Evolutionary conservation across 768 basidiomycete species (phyloP), one percentile per base, ranked within the genome.

Genomic region (Lactifluus volemus): DNA sequence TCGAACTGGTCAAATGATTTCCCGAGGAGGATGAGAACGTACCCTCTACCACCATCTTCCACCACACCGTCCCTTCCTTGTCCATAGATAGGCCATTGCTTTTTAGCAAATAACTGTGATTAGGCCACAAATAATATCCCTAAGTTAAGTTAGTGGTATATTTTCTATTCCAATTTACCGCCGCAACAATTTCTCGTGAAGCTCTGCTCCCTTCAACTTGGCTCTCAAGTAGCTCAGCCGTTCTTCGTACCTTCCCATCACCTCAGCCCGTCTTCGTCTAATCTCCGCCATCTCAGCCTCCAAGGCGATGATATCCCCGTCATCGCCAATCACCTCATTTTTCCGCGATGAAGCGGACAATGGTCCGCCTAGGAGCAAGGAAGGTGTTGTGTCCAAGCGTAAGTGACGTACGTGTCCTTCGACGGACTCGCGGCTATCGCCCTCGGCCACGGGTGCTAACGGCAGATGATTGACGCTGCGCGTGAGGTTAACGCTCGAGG

Each of bases 191-290:
- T 89, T 89, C 75, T 92, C 91, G 64, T 87, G 88, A 68, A 92
- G 70, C 73, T 91, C 86, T 1, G 89, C 90, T 19, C 87, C 86
- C 73, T 90, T 91, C 69, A 92, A 70, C 73, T 88, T 86, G 41
- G 90, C 90, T 39, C 86, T 81, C 66, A 92, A 74, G 69, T 88
- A 92, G 64, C 90, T 89, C 68, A 92, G 70, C 50, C 89, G 83
- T 38, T 80, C 80, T 58, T 88, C 85, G 67, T 92, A 92, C 65
- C 89, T 80, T 64, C 74, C 76, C 38, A 78, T 79, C 34, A 92
- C 87, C 67, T 90, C 89, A 57, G 81, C 83, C 41, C 87, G 76
- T 63, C 88, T 78, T 63, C 81, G 71, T 57, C 85, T 81, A 59
- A 92, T 84, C 56, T 89, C 88, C 14, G 78, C 77, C 75, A 89